Evolutionary conservation across 768 basidiomycete genomes (phyloP).

Genomic region (Xerocomellus amylosporus): DNA sequence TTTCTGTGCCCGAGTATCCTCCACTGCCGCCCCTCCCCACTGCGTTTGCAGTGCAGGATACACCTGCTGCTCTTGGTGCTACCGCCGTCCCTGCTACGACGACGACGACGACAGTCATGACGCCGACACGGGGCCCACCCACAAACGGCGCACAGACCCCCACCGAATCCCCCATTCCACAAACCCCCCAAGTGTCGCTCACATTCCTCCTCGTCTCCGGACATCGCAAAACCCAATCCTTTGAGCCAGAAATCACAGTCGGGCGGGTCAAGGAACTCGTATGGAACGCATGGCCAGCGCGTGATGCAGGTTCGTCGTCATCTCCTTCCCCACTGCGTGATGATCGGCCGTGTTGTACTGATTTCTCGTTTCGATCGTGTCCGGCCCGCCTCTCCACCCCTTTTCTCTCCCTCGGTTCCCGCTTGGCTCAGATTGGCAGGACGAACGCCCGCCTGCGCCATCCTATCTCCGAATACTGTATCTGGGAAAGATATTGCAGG

Average conservation of each 20-base stretch:
- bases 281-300: constrained; percentile 75
- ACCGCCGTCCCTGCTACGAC: not conserved
- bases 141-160: constrained; percentile 4
- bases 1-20: constrained; percentile 21
- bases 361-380: not conserved
- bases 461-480: constrained; percentile 74
- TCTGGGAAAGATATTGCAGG: constrained; percentile 77
- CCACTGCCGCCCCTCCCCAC: constrained; percentile 23
- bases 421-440: constrained; percentile 61
- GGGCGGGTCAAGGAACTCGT: constrained; percentile 80
- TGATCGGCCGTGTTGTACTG: constrained; percentile 14
- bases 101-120: not conserved
- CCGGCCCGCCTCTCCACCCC: not conserved
- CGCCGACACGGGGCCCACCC: constrained; percentile 4
- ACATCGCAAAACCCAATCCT: constrained; percentile 63
- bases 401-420: not conserved
- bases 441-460: constrained; percentile 74
- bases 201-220: constrained; percentile 76
- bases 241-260: constrained; percentile 71
- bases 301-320: constrained; percentile 42
- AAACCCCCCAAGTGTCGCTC: constrained; percentile 59
- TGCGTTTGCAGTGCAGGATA: constrained; percentile 3
- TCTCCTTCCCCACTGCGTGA: constrained; percentile 8
- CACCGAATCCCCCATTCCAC: constrained; percentile 40
- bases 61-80: not conserved